These are phyloP conservation scores for Hypoxylon sp. DNA, from an alignment of 2,329 filamentous ascomycete genomes.

Conservation along the genomic window DNA sequence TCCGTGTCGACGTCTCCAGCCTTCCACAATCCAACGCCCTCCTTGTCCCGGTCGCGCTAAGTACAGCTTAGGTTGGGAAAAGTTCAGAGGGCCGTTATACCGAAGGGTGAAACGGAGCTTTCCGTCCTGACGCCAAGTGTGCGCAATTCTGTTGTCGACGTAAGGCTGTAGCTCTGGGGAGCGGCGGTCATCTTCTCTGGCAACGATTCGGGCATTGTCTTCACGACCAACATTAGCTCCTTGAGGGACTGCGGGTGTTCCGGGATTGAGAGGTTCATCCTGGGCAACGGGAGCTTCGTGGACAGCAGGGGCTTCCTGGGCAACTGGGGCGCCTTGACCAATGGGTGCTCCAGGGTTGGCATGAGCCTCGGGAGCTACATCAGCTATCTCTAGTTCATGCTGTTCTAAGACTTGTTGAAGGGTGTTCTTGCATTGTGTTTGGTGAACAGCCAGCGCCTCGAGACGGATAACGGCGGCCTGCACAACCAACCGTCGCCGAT, in stretches of 20 bases:
- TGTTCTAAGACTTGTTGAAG: background rate
- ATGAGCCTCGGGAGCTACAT: background rate
- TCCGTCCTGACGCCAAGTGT: background rate
- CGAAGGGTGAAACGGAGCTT: background rate
- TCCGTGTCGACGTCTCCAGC: background rate
- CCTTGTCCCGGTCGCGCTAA: background rate
- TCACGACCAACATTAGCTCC: no score
- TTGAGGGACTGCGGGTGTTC: no score
- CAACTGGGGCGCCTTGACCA: background rate
- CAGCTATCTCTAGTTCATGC: no score
- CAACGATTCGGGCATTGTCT: no score
- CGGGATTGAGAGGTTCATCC: no score
- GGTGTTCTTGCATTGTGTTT: background rate
- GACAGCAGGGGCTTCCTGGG: background rate
- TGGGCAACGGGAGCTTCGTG: background rate
- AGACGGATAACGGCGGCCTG: background rate
- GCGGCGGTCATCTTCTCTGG: no score
- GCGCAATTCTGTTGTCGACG: background rate
- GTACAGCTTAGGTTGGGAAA: background rate
- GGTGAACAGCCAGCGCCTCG: background rate
- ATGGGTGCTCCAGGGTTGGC: background rate
- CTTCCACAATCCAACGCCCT: background rate
- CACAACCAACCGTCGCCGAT: background rate
- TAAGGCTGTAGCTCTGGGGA: no score
- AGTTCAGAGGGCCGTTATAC: no score